These are phyloP conservation scores for Coprinellus micaceus DNA, from an alignment of 768 basidiomycete genomes.

Conservation along the genomic window DNA sequence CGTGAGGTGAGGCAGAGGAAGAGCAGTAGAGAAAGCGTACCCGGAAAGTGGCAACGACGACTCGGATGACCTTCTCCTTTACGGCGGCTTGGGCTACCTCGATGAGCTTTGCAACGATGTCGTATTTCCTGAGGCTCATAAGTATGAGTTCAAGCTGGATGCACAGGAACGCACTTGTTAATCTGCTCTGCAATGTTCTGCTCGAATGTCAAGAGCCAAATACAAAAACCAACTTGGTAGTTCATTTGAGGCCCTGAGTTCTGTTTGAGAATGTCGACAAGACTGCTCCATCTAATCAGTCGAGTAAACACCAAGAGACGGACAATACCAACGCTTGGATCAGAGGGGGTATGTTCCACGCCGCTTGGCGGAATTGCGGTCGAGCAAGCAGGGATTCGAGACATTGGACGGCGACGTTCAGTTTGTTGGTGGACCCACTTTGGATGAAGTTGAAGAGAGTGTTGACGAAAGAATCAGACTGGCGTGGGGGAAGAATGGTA, in stretches of 20 bases:
- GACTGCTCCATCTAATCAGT: constrained; percentile 35
- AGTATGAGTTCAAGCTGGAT: background rate
- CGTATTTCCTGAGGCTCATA: constrained; percentile 64
- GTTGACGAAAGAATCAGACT: constrained; percentile 58
- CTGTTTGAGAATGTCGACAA: constrained; percentile 78
- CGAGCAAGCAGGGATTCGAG: constrained; percentile 80
- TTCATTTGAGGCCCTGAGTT: constrained; percentile 89
- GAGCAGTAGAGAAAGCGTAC: constrained; percentile 35
- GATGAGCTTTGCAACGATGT: constrained; percentile 81
- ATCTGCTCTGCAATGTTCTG: constrained; percentile 78
- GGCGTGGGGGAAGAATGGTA: constrained; percentile 43
- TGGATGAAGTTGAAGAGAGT: constrained; percentile 60
- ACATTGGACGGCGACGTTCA: constrained; percentile 90
- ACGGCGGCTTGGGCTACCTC: constrained; percentile 84
- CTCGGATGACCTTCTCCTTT: constrained; percentile 96
- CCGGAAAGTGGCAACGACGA: constrained; percentile 87
- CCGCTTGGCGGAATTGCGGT: constrained; percentile 73
- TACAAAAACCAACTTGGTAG: constrained; percentile 89
- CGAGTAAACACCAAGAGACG: background rate
- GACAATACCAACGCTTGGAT: constrained; percentile 53
- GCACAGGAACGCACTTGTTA: constrained; percentile 61
- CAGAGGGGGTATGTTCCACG: constrained; percentile 73
- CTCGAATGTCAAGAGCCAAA: constrained; percentile 95
- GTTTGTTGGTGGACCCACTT: constrained; percentile 58
- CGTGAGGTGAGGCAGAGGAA: background rate